Evolutionary conservation across 345 rosid genomes (phyloP).

Genomic region (Boechera retrofracta): DNA sequence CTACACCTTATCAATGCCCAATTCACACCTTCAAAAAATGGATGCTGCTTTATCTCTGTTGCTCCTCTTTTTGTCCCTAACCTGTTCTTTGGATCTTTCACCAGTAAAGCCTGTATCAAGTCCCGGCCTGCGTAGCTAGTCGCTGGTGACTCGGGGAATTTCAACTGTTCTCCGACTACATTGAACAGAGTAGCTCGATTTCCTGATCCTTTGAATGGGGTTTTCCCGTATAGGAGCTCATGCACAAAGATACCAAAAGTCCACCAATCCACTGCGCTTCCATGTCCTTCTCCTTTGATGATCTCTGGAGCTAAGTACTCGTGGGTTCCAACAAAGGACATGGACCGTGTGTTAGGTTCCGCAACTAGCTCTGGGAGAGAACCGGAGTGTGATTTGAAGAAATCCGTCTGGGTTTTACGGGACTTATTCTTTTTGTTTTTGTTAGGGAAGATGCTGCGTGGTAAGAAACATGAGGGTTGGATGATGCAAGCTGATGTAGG

Average conservation of each 20-base stretch:
- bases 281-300: conserved; percentile 97
- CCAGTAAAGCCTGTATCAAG: conserved; percentile 78
- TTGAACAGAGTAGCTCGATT: conserved; percentile 92
- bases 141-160: conserved; percentile 88
- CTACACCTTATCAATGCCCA: conserved; percentile 98
- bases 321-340: conserved; percentile 99
- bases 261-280: conserved; percentile 99
- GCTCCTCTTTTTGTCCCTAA: conserved; percentile 97
- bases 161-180: conserved; percentile 92
- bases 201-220: conserved; percentile 95
- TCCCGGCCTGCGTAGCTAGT: conserved; percentile 90
- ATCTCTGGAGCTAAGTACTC: conserved; percentile 98
- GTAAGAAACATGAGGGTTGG: conserved; percentile 88
- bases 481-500: conserved; percentile 79
- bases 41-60: conserved; percentile 96
- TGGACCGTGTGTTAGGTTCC: conserved; percentile 93
- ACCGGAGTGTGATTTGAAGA: conserved; percentile 53
- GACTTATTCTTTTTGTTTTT: conserved; percentile 84
- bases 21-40: conserved; percentile 95
- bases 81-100: conserved; percentile 91
- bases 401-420: conserved; percentile 58
- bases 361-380: conserved; percentile 90
- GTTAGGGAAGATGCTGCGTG: conserved; percentile 72
- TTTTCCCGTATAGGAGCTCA: conserved; percentile 84
- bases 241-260: conserved; percentile 95